A percentile compares a stretch with the other conserved stretches of the same genome.
Conservation (phyloP, 1,139 yeast species). For the Geotrichum reessii region DNA sequence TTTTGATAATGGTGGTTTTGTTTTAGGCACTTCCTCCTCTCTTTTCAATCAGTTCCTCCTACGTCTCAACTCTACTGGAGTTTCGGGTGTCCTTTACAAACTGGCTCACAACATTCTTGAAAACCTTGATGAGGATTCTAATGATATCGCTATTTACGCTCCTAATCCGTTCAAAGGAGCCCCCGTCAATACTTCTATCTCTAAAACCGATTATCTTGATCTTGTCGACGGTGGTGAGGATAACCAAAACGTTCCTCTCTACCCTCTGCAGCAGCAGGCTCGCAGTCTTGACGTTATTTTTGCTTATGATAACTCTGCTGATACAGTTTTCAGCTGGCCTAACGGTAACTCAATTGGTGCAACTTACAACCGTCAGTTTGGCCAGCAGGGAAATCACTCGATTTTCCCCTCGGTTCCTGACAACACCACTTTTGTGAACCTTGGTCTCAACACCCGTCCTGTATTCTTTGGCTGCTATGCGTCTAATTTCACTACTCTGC, state of each 20-base stretch:
- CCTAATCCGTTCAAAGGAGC: slow-evolving; percentile 67
- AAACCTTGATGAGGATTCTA: slow-evolving; percentile 31
- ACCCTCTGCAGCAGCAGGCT: slow-evolving; percentile 65
- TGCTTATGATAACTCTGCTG: slow-evolving; percentile 85
- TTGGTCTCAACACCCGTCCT: slow-evolving; percentile 41
- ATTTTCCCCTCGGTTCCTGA: slow-evolving; percentile 88
- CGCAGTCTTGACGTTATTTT: slow-evolving; percentile 73
- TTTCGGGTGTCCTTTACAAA: slow-evolving; percentile 46
- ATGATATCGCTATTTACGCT: slow-evolving; percentile 64
- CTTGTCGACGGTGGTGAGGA: slow-evolving; percentile 93
- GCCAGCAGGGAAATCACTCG: slow-evolving; percentile 37
- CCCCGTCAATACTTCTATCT: slow-evolving; percentile 26
- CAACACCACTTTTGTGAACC: slow-evolving; percentile 49
- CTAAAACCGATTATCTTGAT: slow-evolving; percentile 43
- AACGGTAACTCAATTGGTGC: slow-evolving; percentile 59
- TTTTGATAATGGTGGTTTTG: slow-evolving; percentile 70
- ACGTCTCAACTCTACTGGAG: slow-evolving; percentile 50
- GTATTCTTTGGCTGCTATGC: slow-evolving; percentile 19
- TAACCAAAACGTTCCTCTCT: slow-evolving; percentile 67
- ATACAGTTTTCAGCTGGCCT: slow-evolving; percentile 64
- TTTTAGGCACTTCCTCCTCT: slow-evolving; percentile 73
- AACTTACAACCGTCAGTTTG: slow-evolving; percentile 49
- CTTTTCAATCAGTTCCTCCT: slow-evolving; percentile 67
- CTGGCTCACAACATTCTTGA: slow-evolving; percentile 33
- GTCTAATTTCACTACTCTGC: slow-evolving; percentile 22